Evolutionary conservation across 495 filamentous ascomycete species (phyloP).

Genomic region (Neurospora sp.): DNA sequence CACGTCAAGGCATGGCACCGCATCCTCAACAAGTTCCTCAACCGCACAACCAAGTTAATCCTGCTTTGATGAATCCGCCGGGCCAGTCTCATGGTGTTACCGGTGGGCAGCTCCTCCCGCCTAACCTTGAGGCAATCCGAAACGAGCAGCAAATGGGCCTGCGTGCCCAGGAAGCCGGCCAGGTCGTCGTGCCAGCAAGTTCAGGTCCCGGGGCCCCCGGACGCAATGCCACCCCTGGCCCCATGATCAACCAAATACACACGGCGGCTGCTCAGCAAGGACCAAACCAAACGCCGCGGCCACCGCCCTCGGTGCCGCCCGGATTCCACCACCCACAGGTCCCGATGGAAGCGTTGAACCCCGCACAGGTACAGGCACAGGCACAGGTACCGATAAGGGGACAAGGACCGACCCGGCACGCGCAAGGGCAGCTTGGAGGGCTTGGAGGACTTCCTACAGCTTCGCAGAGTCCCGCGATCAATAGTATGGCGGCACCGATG

Average conservation of each 20-base stretch:
- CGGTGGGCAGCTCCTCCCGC: constrained; percentile 28
- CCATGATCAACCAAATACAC: constrained; percentile 15
- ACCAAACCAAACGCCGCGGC: constrained; percentile 23
- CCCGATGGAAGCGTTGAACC: constrained; percentile 24
- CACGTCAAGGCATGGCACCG: constrained; percentile 18
- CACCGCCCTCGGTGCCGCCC: constrained; percentile 26
- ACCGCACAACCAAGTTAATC: constrained; percentile 30
- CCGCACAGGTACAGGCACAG: constrained; percentile 24
- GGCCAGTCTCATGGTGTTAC: constrained; percentile 24
- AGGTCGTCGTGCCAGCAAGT: constrained; percentile 42
- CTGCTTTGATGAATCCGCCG: constrained; percentile 21
- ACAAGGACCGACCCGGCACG: constrained; percentile 25
- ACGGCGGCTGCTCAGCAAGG: constrained; percentile 24
- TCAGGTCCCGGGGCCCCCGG: constrained; percentile 33
- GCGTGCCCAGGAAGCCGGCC: constrained; percentile 37
- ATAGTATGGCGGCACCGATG: constrained; percentile 39
- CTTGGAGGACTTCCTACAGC: constrained; percentile 30
- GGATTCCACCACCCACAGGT: constrained; percentile 28
- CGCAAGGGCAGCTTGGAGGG: constrained; percentile 40
- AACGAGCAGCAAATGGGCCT: constrained; percentile 37
- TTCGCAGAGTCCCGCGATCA: constrained; percentile 44
- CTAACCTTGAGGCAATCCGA: constrained; percentile 39
- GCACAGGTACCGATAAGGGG: constrained; percentile 17
- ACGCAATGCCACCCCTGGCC: constrained; percentile 31
- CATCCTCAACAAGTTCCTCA: constrained; percentile 14